Base-by-base conservation (phyloP, 306 rosid genomes). In the Quercus parvula region DNA sequence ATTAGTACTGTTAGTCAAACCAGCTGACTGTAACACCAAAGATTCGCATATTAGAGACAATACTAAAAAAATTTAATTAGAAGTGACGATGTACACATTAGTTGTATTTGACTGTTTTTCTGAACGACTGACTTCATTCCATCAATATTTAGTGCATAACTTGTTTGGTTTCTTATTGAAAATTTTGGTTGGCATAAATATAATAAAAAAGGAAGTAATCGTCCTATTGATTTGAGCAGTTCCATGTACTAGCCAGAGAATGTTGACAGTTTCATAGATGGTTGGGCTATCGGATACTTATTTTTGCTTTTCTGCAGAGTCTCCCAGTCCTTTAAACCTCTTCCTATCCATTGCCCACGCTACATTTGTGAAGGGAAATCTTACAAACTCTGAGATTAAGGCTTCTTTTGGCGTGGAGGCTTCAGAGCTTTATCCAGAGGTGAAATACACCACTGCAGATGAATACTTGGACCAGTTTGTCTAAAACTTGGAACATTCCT, bases 361-460 rank as follows among this genome's bases (percentile, higher is more conserved):
- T 3, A 15, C 31, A 22, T 2, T 49, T 11, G 79, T 87, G 49
- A 87, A 81, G 55, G 86, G 85, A n/a, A 89, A 87, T 22, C 19
- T 6, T 20, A 10, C 71, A 12, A 83, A 82, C 56, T 81, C 17
- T 66, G 79, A 80, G 78, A 66, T 86, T 54, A 83, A 89, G 0
- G 64, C 83, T 63, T 82, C 85, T 18, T 52, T 77, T 2, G 88
- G 89, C 0, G 75, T 83, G 78, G 89, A 86, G 62, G 89, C 78
- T 76, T 70, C 87, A 41, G 57, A 84, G 35, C 86, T 89, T 68
- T 89, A 86, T 51, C 90, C 87, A 17, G 87, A 86, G 18, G 86
- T 85, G 27, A 76, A 86, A 61, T 83, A 86, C 84, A 86, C 86
- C 5, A 78, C 78, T 1, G 31, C 44, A 0, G 81, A 85, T 14